phyloP scores from a whole-genome alignment of 1,284 basidiomycete genomes.

The Lentinus polychrous region DNA sequence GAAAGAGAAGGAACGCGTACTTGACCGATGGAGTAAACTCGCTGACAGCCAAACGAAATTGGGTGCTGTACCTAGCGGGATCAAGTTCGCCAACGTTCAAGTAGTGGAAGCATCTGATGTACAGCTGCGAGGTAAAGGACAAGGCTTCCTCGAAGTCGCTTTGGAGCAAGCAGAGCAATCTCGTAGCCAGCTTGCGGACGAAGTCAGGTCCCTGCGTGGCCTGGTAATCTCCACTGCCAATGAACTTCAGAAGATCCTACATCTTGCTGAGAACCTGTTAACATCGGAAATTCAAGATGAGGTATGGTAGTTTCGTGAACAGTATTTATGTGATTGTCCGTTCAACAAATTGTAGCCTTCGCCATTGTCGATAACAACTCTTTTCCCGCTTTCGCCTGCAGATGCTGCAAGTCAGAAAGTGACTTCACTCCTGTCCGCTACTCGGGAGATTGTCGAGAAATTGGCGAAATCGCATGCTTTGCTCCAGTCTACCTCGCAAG shows the following conservation, averaged over 20 bases:
- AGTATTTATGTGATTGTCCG: not conserved
- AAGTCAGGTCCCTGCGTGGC: conserved; percentile 64
- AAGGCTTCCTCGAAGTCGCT: conserved; percentile 60
- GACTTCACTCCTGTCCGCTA: conserved; percentile 36
- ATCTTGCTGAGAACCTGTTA: conserved; percentile 31
- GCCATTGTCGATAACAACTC: conserved; percentile 36
- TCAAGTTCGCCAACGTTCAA: conserved; percentile 48
- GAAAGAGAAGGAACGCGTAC: conserved; percentile 71
- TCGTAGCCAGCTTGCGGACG: conserved; percentile 56
- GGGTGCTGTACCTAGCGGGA: conserved; percentile 35
- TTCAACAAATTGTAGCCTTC: conserved; percentile 35
- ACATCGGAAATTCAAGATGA: conserved; percentile 34
- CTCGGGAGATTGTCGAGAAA: conserved; percentile 29
- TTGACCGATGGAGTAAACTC: conserved; percentile 73
- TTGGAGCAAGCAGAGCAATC: conserved; percentile 71
- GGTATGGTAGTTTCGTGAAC: conserved; percentile 24
- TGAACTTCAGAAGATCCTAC: conserved; percentile 52
- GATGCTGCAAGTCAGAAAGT: conserved; percentile 48
- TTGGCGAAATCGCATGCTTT: conserved; percentile 6
- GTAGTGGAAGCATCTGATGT: conserved; percentile 42
- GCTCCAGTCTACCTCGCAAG: conserved; percentile 1
- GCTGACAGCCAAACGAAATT: conserved; percentile 59
- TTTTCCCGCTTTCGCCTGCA: conserved; percentile 56
- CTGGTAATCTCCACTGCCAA: conserved; percentile 68
- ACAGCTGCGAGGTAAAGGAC: conserved; percentile 36